Evolutionary conservation across 441 rosid species (phyloP), one percentile per base, ranked within the genome.

Genomic region (Arabidopsis lyrata): DNA sequence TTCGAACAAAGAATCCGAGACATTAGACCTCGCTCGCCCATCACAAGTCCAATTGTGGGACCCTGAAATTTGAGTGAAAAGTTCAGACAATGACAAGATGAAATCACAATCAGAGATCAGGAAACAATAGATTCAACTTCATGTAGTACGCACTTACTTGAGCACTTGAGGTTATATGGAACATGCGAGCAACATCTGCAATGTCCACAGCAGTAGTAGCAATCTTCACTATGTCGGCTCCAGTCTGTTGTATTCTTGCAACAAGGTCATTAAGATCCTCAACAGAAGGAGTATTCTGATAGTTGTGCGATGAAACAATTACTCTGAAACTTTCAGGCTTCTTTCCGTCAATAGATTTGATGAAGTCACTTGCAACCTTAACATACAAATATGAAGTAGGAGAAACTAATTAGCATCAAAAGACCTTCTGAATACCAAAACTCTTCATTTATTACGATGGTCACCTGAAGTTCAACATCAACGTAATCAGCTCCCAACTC

Each of bases 391-490:
- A 77, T 2, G 9, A 27, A 62, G 67, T 14, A 71, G 14, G 15
- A 70, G 50, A 15, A 42, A 61, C 48, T 4, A 7, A 9, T 44
- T 18, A 66, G 74, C 77, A 67, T 41, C 3, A 38, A 39, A 47
- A 63, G 18, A 63, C 35, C 47, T 55, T 35, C 20, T 66, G 9
- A 14, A 16, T 1, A 55, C 36, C n/a, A 20, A 61, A 66, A n/a
- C 0, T 42, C 31, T 58, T 49, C 22, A 53, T 3, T 6, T 52
- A 52, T 35, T 14, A 41, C 4, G 63, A 68, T 60, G 62, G 24
- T 62, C 76, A 93, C 99, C 97, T 93, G 83, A 85, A 93, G 94
- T 75, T 95, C 98, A 29, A 93, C 86, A 83, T 93, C 99, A 83
- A 91, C 60, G 74, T 86, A 95, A 84, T 93, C 93, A 72, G 99